Conservation (phyloP, 495 filamentous ascomycete species). For the Neurospora sp. region DNA sequence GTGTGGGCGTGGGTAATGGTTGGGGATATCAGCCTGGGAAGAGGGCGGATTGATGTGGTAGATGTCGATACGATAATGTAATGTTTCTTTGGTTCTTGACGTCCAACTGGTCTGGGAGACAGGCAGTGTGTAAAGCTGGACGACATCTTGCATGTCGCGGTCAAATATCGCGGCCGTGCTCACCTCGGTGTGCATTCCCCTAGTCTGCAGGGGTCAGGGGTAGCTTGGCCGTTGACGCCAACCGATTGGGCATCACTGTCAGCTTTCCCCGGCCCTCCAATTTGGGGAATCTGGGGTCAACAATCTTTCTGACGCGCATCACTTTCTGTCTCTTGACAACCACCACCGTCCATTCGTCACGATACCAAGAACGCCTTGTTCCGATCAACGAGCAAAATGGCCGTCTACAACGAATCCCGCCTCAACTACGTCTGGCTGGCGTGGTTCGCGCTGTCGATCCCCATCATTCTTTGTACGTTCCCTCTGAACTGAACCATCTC, state of each 20-base stretch:
- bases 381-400: constrained; percentile 12
- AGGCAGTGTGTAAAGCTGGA: neutral
- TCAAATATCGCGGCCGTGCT: neutral
- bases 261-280: neutral
- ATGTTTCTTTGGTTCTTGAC: neutral
- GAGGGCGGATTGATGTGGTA: constrained; percentile 12
- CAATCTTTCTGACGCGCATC: neutral
- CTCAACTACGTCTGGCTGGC: constrained; percentile 50
- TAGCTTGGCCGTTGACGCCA: neutral
- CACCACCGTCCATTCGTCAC: neutral
- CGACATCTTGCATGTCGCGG: too few species aligned
- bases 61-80: neutral
- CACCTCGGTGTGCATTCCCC: neutral
- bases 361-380: neutral
- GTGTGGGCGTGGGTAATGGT: constrained; percentile 36
- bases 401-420: constrained; percentile 21
- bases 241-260: neutral
- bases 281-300: neutral
- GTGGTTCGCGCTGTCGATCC: constrained; percentile 60
- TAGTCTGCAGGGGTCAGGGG: neutral
- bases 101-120: neutral
- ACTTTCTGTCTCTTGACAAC: neutral
- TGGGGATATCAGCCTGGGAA: constrained; percentile 37
- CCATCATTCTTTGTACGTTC: constrained; percentile 54
- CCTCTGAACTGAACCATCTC: too few species aligned